Evolutionary conservation across 1,139 yeast genomes (phyloP).

Genomic region (Eremothecium cymbalariae): DNA sequence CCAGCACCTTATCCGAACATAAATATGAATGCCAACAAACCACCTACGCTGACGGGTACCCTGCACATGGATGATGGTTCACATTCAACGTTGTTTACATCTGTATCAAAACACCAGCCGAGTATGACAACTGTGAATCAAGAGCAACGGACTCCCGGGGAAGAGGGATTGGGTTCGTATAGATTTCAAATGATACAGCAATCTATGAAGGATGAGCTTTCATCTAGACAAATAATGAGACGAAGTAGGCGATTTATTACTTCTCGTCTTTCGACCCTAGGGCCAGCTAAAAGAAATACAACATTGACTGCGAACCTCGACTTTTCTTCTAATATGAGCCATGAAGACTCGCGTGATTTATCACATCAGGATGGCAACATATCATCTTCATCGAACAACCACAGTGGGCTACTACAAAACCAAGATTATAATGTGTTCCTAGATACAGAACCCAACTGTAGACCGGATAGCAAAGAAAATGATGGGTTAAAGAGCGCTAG

Average conservation of each 20-base stretch:
- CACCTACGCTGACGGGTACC: conserved; percentile 6
- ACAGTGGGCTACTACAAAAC: conserved; percentile 5
- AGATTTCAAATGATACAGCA: conserved; percentile 23
- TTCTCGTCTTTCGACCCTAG: conserved; percentile 27
- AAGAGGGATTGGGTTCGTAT: conserved; percentile 11
- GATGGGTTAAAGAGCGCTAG: conserved; percentile 3
- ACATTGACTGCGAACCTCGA: conserved; percentile 6
- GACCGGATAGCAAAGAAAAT: conserved; percentile 1
- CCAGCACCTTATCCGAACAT: conserved; percentile 5
- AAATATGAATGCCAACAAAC: conserved; percentile 7
- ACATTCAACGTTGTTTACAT: conserved; percentile 22
- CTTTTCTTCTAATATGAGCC: conserved; percentile 15
- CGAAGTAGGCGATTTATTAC: conserved; percentile 29
- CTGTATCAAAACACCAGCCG: conserved; percentile 16
- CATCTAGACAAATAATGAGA: conserved; percentile 29
- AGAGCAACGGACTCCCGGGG: conserved; percentile 1
- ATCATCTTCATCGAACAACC: conserved; percentile 8
- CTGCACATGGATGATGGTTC: conserved; percentile 18
- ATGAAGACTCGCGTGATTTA: conserved; percentile 8
- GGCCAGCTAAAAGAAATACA: conserved; percentile 33
- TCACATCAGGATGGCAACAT: conserved; percentile 9
- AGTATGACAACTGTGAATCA: conserved; percentile 23
- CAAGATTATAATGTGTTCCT: conserved; percentile 11
- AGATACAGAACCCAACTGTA: conserved; percentile 5
- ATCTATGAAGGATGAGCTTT: conserved; percentile 23